Evolutionary conservation across 345 rosid genomes (phyloP).

Genomic region (Euphorbia tirucalli): DNA sequence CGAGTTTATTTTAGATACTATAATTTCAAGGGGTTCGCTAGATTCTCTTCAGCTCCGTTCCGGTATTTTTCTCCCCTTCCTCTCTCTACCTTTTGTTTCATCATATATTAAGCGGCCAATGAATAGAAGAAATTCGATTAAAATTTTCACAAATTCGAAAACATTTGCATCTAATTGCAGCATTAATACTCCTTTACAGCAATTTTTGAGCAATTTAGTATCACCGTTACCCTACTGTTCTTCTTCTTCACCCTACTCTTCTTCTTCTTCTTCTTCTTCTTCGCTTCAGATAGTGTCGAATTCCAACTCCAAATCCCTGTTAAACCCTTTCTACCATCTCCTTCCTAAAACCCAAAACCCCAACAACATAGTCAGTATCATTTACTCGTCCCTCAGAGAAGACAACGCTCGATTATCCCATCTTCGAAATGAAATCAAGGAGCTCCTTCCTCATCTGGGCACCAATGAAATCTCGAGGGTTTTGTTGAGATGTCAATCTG

Average conservation of each 20-base stretch:
- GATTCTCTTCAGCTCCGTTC: background rate
- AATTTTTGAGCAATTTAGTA: background rate
- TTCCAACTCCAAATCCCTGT: slow-evolving; percentile 9
- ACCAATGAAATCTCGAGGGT: slow-evolving; percentile 23
- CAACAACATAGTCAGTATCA: slow-evolving; percentile 21
- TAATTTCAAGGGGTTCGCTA: background rate
- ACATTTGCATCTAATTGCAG: background rate
- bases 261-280: slow-evolving; percentile 7
- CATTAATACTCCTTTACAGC: background rate
- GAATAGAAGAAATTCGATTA: slow-evolving; percentile 1
- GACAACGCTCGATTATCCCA: slow-evolving; percentile 4
- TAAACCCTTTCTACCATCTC: slow-evolving; percentile 24
- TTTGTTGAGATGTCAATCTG: slow-evolving; percentile 29
- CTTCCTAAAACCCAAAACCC: slow-evolving; percentile 29
- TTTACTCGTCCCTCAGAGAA: slow-evolving; percentile 21
- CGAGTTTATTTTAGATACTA: too few relatives aligned
- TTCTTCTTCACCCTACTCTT: too few relatives aligned
- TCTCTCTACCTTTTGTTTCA: background rate
- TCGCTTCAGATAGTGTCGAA: slow-evolving; percentile 16
- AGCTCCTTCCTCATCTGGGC: slow-evolving; percentile 25
- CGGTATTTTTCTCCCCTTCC: background rate
- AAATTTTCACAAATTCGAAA: background rate
- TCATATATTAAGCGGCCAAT: background rate
- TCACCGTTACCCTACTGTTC: background rate
- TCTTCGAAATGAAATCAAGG: slow-evolving; percentile 9